Evolutionary conservation across 1,284 basidiomycete genomes (phyloP), one percentile per base, ranked within the genome.

Genomic region (Sporisorium reilianum): DNA sequence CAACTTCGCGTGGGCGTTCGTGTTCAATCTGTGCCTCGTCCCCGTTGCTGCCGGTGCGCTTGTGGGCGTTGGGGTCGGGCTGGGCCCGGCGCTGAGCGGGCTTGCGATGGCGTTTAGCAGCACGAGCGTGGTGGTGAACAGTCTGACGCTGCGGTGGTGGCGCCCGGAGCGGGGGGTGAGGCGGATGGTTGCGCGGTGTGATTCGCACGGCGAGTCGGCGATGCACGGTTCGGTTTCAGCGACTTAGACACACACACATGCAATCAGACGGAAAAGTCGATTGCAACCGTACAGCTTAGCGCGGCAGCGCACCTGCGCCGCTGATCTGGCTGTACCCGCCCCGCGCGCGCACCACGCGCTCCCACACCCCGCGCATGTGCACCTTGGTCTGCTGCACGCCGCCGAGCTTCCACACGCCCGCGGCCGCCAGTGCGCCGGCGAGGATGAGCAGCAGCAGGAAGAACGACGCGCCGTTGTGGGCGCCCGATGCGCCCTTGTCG

Each of bases 31-130:
- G 18, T 59, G 42, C 30, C 53, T 73, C 10, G 44, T 78, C 12
- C 77, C 77, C 1, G 38, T 77, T 2, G 75, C 75, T 12, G 63
- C 75, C 2, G 75, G 75, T 8, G 62, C 56, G 12, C 22, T 77
- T 22, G 44, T 53, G 0, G 55, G 38, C 6, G 22, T 45, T 1
- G 70, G 62, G 1, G 34, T 74, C 4, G 48, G 38, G n/a, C 28
- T 79, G 4, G 64, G 70, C 7, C 75, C 77, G 12, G 55, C 48
- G 18, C 49, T 68, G 36, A 64, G 60, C 30, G 71, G 75, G 2
- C 23, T 79, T 6, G 72, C 71, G 4, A 79, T 79, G 77, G 75
- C 77, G 22, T 61, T 72, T n/a, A 75, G 70, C 18, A 55, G 52
- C 8, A 64, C 64, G 1, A 66, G 62, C 22, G 71, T 79, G 12